Evolutionary conservation across 176 grass and related monocot genomes (phyloP).

Genomic region (Olyra latifolia): DNA sequence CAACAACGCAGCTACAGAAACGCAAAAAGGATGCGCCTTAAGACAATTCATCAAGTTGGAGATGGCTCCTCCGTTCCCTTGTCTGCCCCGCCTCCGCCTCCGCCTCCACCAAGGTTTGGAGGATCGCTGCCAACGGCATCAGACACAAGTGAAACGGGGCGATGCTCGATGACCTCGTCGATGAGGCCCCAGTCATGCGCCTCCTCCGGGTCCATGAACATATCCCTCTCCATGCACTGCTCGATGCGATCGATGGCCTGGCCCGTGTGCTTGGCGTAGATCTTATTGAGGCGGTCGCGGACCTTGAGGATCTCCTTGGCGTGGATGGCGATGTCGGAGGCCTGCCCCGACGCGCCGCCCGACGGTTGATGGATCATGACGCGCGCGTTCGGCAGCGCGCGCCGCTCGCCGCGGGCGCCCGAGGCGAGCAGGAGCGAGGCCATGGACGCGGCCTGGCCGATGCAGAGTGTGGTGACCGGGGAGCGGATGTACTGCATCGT

Average conservation of each 20-base stretch:
- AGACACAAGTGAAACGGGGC: slow-evolving; percentile 65
- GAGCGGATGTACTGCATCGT: slow-evolving; percentile 95
- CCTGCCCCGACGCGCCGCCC: slow-evolving; percentile 73
- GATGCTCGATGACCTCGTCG: slow-evolving; percentile 92
- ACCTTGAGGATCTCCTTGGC: slow-evolving; percentile 97
- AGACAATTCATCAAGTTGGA: slow-evolving; percentile 43
- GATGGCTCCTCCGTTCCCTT: slow-evolving; percentile 46
- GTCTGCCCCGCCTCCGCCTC: slow-evolving; percentile 28
- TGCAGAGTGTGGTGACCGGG: slow-evolving; percentile 87
- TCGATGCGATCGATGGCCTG: slow-evolving; percentile 66
- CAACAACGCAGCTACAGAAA: slow-evolving; percentile 24
- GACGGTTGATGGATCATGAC: slow-evolving; percentile 98
- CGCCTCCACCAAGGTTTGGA: slow-evolving; percentile 6
- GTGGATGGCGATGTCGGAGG: slow-evolving; percentile 81
- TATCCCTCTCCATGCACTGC: slow-evolving; percentile 78
- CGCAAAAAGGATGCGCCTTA: slow-evolving; percentile 41
- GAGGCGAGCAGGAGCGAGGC: slow-evolving; percentile 85
- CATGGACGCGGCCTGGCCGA: slow-evolving; percentile 96
- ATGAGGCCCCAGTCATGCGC: slow-evolving; percentile 82
- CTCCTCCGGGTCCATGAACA: slow-evolving; percentile 88
- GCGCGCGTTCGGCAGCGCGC: slow-evolving; percentile 78
- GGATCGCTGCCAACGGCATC: slow-evolving; percentile 44
- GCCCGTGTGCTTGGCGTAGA: slow-evolving; percentile 83
- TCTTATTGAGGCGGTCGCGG: slow-evolving; percentile 79
- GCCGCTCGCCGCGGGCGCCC: slow-evolving; percentile 70